Conservation (phyloP, 139 green algal genomes). For the Chlorella sp. region DNA sequence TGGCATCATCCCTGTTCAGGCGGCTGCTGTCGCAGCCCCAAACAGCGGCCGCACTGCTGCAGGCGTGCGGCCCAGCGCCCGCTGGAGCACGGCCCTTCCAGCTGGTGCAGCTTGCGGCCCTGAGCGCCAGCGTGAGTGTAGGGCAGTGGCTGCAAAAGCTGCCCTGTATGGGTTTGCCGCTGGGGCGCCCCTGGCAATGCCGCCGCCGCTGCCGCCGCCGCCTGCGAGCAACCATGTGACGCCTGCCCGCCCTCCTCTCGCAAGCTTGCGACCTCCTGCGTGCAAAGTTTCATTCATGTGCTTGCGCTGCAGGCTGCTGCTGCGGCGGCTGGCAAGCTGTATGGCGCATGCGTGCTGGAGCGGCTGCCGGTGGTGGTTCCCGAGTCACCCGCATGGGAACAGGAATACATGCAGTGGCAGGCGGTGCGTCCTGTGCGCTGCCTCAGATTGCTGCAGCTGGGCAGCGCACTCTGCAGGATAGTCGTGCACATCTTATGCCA, state of each 20-base stretch:
- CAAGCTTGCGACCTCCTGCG: too few species aligned
- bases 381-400: slow-evolving; percentile 36
- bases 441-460: too few species aligned
- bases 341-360: slow-evolving; percentile 44
- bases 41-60: not conserved
- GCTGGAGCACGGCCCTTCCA: not conserved
- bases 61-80: not conserved
- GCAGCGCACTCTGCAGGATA: not conserved
- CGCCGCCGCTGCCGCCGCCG: not conserved
- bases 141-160: not conserved
- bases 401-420: slow-evolving; percentile 35
- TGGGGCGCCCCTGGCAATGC: not conserved
- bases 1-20: not conserved
- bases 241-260: not conserved
- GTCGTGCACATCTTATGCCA: too few species aligned
- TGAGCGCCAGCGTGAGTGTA: slow-evolving; percentile 8
- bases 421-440: not conserved
- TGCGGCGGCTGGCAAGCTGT: slow-evolving; percentile 5
- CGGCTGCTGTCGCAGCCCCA: not conserved
- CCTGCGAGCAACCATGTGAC: not conserved
- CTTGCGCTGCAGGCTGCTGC: slow-evolving; percentile 6
- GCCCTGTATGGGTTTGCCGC: not conserved
- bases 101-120: slow-evolving; percentile 14
- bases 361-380: slow-evolving; percentile 48
- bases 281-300: not conserved